Evolutionary conservation across 2,329 filamentous ascomycete species (phyloP), one percentile per base, ranked within the genome.

Genomic region (Colletotrichum sp.): DNA sequence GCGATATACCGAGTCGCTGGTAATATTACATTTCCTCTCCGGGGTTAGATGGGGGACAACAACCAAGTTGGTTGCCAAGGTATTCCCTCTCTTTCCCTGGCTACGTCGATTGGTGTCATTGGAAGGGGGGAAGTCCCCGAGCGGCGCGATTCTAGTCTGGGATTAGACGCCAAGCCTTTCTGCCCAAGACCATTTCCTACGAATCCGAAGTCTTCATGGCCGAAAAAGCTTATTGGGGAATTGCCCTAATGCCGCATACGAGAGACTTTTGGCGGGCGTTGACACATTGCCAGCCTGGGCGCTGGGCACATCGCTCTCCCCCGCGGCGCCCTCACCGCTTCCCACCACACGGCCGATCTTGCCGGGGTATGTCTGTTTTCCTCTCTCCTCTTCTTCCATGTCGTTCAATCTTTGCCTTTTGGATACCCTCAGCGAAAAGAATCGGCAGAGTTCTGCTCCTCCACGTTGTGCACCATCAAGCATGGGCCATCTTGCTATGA

Each of bases 361-460:
- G 15, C 52, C 10, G 34, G 24, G 44, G 44, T 52, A 52, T 52
- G 44, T 8, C 44, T 52, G 44, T 52, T 24, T 21, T 65, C 15
- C 55, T 63, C 60, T 18, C 32, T 64, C 24, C 18, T 28, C 69
- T n/a, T 18, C 26, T 16, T 30, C 26, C 62, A 44, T 49, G 63
- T 72, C 63, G 55, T 72, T 72, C 57, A 72, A 63, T 72, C 16
- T 64, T 68, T 55, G 36, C 8, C 39, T 59, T 60, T n/a, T 34
- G 28, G 39, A 52, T 52, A 52, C 44, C 44, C 34, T 49, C 8
- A n/a, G 21, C 26, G 34, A 60, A 28, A 39, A 66, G 44, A 18
- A 72, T 72, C 63, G 13, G 57, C 73, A 68, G 70, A 72, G 69
- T 64, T 76, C 39, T 49, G 57, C 13, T 36, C n/a, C 30, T 39